Conservation (phyloP, 352 stramenopile genomes). For the Globisporangium okanoganense region DNA sequence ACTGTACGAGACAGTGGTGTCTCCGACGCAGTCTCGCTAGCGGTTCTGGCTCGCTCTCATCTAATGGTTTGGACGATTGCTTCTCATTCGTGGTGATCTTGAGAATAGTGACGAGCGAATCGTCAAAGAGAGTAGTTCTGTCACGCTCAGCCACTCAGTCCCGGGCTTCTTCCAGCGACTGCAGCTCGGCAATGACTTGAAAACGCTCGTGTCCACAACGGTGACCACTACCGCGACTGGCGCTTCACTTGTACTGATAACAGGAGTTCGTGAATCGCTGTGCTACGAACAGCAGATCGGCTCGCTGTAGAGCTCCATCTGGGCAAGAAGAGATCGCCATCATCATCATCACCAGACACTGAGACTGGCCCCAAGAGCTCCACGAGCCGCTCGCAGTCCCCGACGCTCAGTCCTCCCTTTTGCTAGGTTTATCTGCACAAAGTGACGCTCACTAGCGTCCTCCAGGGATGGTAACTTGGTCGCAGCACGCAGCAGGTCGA, state of each 20-base stretch:
- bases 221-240: neutral
- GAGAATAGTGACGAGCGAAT: neutral
- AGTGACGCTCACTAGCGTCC: neutral
- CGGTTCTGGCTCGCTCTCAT: neutral
- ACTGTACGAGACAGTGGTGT: neutral
- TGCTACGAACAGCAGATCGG: neutral
- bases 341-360: no score
- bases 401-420: neutral
- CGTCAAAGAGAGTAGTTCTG: neutral
- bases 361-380: slow-evolving; percentile 3
- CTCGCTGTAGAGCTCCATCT: no score
- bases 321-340: no score
- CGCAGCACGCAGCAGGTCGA: neutral
- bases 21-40: neutral
- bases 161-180: neutral
- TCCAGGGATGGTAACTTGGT: neutral
- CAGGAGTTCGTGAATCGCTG: no score
- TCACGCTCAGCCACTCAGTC: neutral
- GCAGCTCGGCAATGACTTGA: neutral
- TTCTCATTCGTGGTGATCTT: no score
- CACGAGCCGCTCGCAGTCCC: neutral
- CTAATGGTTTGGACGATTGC: no score
- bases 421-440: neutral
- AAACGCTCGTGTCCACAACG: slow-evolving; percentile 1
- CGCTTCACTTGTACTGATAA: no score